A percentile compares a stretch with the other conserved stretches of the same genome.
Evolutionary conservation across 2,329 filamentous ascomycete genomes (phyloP).

Genomic region (Knufia fluminis): DNA sequence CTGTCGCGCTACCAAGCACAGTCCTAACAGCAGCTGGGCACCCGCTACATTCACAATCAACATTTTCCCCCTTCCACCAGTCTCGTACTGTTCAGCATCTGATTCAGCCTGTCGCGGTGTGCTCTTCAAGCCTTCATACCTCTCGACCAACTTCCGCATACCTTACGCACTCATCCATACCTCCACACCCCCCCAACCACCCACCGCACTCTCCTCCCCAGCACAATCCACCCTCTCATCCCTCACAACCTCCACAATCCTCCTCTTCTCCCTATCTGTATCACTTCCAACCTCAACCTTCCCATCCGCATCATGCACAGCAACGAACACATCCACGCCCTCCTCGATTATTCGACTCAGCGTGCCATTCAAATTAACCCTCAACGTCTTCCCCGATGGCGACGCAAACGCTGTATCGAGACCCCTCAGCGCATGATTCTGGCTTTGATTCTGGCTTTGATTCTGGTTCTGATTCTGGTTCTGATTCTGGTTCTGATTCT

Average conservation of each 20-base stretch:
- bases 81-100: too few relatives aligned
- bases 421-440: too few relatives aligned
- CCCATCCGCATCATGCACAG: constrained; percentile 15
- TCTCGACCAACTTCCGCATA: too few relatives aligned
- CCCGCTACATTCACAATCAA: too few relatives aligned
- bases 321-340: constrained; percentile 14
- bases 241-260: constrained; percentile 17
- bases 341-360: constrained; percentile 11
- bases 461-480: background rate
- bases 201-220: background rate
- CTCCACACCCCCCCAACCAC: background rate
- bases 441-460: too few relatives aligned
- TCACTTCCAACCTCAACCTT: background rate
- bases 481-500: constrained; percentile 1
- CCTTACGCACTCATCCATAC: background rate
- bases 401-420: constrained; percentile 14
- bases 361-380: constrained; percentile 10
- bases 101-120: too few relatives aligned
- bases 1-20: too few relatives aligned
- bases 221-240: constrained; percentile 9
- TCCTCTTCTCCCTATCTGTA: background rate
- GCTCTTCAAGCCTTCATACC: too few relatives aligned
- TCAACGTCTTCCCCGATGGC: constrained; percentile 8
- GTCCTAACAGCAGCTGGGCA: too few relatives aligned
- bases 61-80: too few relatives aligned